Evolutionary conservation across 2,329 filamentous ascomycete species (phyloP), one percentile per base, ranked within the genome.

Genomic region (Fusarium annulatum): DNA sequence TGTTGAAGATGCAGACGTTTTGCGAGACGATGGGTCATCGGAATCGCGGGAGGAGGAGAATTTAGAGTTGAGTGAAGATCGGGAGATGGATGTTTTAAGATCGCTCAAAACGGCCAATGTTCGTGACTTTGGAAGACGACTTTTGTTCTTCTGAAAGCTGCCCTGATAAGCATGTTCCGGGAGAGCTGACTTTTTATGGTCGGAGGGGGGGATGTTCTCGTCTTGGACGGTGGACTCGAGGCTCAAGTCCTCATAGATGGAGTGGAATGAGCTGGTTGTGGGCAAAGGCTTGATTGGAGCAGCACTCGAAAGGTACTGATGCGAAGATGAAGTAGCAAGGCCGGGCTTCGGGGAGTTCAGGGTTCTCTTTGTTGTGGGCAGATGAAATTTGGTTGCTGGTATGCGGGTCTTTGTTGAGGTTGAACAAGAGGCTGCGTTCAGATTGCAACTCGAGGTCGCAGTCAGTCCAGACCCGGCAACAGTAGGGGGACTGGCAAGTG

Each of bases 81-180:
- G 81, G 1, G 86, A 86, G 4, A 87, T 80, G 2, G 86, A 85
- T 6, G 82, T 80, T 10, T 84, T 86, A 42, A 88, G 69, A 16
- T 82, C 86, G 11, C 84, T 84, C 16, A 88, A 74, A 3, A 85
- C 82, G 30, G 74, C 83, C 71, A 87, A 79, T 3, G 87, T 87
- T 33, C 81, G 81, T 10, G 86, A 86, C 64, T 81, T 86, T 12
- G 86, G 83, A 2, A 87, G 68, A 36, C 77, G 81, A 19, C 73
- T 79, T 49, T 76, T 77, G 14, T 28, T 57, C 51, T n/a, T 55
- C 16, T 21, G 23, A n/a, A 21, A 28, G 16, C 2, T 28, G 3
- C 5, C 51, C 15, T 55, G 61, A 16, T 45, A n/a, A 10, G 52
- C 28, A 16, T 34, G 11, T 30, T 45, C n/a, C 23, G 45, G 36